Evolutionary conservation across 345 rosid genomes (phyloP), one percentile per base, ranked within the genome.

Genomic region (Arabis alpina): DNA sequence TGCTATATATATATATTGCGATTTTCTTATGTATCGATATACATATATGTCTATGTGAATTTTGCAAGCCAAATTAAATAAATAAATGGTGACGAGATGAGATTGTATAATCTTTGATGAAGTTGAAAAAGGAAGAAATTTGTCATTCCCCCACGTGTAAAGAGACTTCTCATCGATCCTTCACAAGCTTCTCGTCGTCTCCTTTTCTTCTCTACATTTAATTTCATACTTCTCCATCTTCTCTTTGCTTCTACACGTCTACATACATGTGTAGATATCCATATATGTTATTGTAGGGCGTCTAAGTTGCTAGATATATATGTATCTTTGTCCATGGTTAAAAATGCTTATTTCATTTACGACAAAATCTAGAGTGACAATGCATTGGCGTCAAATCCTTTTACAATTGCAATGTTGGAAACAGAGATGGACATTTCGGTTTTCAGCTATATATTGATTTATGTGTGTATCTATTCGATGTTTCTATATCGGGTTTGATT

Each of bases 101-200:
- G 59, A 72, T 8, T 39, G 51, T n/a, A n/a, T 37, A 65, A 66
- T 54, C 67, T 4, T 65, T 58, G 61, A 66, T 30, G 48, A 58
- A 73, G 48, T 32, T 50, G 70, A 40, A 34, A 75, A 71, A 72
- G 23, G 63, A 62, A 39, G 59, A 75, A 68, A 27, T 61, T 68
- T 68, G 68, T 68, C 79, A 75, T 75, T 75, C 47, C 56, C 79
- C 28, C 70, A 75, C 74, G 79, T 75, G 79, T 68, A 66, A 8
- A 37, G 63, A 45, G 70, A 43, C 64, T 62, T 61, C 44, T 3
- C 51, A 60, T 60, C 41, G 72, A 73, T 54, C 68, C 54, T 68
- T 75, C 79, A 75, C 79, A 75, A 47, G 70, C 58, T 75, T 75
- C 79, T 68, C 51, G 79, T 61, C 65, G 27, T 36, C 5, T n/a